Percentiles rank a stretch among this genome's conserved stretches.
Conservation (phyloP, 2,329 filamentous ascomycete genomes). For the Teratosphaeriaceae sp. region DNA sequence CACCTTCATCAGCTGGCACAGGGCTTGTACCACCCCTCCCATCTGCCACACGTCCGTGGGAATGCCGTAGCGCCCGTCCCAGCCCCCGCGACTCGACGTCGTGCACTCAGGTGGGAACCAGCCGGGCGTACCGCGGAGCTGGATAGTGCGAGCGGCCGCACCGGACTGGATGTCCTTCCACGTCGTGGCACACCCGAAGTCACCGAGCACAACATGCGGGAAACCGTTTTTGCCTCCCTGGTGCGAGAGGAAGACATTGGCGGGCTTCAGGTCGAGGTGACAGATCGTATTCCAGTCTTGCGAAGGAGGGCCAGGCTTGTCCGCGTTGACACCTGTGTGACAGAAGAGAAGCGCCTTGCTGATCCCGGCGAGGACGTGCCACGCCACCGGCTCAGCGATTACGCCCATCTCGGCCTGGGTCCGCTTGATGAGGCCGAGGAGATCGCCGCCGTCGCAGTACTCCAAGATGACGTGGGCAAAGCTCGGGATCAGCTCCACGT, state of each 20-base stretch:
- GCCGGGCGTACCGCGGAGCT: slow-evolving; percentile 7
- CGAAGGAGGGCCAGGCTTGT: not conserved
- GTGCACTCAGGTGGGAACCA: slow-evolving; percentile 15
- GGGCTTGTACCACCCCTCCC: slow-evolving; percentile 13
- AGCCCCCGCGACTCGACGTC: not conserved
- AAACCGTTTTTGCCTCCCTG: not conserved
- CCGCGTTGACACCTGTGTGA: slow-evolving; percentile 27
- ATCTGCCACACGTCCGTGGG: slow-evolving; percentile 17
- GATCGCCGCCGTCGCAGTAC: slow-evolving; percentile 14
- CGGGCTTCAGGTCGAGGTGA: slow-evolving; percentile 13
- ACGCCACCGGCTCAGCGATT: slow-evolving; percentile 9
- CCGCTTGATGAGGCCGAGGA: slow-evolving; percentile 14
- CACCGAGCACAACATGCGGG: slow-evolving; percentile 14
- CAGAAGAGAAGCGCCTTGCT: slow-evolving; percentile 11
- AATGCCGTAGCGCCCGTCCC: slow-evolving; percentile 8
- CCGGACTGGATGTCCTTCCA: slow-evolving; percentile 10
- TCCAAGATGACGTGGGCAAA: slow-evolving; percentile 12
- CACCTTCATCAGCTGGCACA: slow-evolving; percentile 8
- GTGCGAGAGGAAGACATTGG: slow-evolving; percentile 3
- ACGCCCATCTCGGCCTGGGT: not conserved
- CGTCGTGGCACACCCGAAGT: slow-evolving; percentile 14
- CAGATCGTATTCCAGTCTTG: slow-evolving; percentile 15
- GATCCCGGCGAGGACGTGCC: slow-evolving; percentile 14
- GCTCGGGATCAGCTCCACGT: too few species aligned
- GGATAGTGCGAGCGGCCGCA: not conserved